Percentiles rank a stretch among this genome's conserved stretches.
phyloP scores from a whole-genome alignment of 371 early-diverging fungal genomes.

The Umbelopsis sp. region DNA sequence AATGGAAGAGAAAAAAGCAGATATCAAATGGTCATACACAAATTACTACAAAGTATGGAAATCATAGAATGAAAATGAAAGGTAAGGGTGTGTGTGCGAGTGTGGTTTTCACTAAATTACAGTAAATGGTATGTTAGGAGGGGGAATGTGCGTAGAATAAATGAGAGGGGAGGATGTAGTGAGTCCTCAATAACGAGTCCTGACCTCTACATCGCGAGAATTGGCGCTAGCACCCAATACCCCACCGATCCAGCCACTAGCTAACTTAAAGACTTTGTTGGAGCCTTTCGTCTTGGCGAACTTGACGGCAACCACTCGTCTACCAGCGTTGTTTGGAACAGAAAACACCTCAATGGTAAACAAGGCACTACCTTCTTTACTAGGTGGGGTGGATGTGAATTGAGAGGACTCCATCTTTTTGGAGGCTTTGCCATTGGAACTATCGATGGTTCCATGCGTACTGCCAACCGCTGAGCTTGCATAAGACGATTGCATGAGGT shows the following conservation, averaged over 20 bases:
- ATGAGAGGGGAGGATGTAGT: neutral
- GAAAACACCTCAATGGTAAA: constrained; percentile 45
- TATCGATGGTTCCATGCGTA: neutral
- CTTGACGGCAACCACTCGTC: constrained; percentile 36
- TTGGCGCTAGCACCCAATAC: constrained; percentile 27
- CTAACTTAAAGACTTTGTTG: constrained; percentile 49
- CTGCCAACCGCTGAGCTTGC: constrained; percentile 5
- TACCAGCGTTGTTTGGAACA: constrained; percentile 27
- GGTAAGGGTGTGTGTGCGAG: too few relatives aligned
- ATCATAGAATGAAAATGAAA: neutral
- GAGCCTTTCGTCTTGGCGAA: constrained; percentile 43
- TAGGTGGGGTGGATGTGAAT: neutral
- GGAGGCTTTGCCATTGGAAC: neutral
- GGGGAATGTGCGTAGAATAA: neutral
- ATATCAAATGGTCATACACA: neutral
- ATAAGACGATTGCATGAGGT: constrained; percentile 11
- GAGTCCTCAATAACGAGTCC: neutral
- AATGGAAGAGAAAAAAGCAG: neutral
- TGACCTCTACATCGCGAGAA: neutral
- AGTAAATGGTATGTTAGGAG: constrained; percentile 4
- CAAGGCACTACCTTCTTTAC: constrained; percentile 36
- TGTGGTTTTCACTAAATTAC: constrained; percentile 7
- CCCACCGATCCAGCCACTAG: constrained; percentile 49
- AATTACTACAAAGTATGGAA: constrained; percentile 1
- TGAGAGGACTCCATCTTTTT: neutral